Evolutionary conservation across 371 early-diverging fungal species (phyloP), one percentile per base, ranked within the genome.

Genomic region (Apophysomyces elegans): DNA sequence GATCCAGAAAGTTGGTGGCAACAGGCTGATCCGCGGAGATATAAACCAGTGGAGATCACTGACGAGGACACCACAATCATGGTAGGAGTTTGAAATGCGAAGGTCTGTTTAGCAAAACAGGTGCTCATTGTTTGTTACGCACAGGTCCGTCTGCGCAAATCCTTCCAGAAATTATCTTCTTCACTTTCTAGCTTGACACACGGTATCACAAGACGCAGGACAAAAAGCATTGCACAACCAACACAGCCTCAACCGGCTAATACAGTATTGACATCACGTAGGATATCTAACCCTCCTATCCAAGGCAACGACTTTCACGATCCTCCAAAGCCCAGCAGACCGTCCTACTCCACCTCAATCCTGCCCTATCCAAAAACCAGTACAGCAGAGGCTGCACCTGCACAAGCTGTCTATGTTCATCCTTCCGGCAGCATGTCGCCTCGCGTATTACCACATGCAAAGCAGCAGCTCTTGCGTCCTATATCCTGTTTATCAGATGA

Each of bases 1-100:
- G 84, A 88, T 38, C 87, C 90, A 6, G 73, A 62, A 0, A 63
- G n/a, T 9, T 77, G 77, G 77, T 67, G 60, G 59, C 35, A 68
- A 58, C 65, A 68, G 39, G 64, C 75, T 9, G 72, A 77, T 64
- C 75, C 75, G 5, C 62, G 63, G 5, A 38, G 43, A 39, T 74
- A 74, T 59, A 61, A 74, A 45, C 38, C 77, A 37, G 77, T 74
- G 1, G 57, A 74, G 54, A 66, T 74, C 14, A 74, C 74, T 7
- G 72, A 74, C 13, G 77, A 77, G 26, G 77, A 77, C 7, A 74
- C 74, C 0, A 76, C 77, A 1, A 61, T 77, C 9, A 71, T 74
- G 71, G 70, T 66, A 66, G 59, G 68, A 4, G 84, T 83, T 41
- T 83, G 8, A 13, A 41, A 36, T 26, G n/a, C 36, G 46, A 43